phyloP scores from a whole-genome alignment of 495 filamentous ascomycete genomes.

The Daldinia vernicosa region DNA sequence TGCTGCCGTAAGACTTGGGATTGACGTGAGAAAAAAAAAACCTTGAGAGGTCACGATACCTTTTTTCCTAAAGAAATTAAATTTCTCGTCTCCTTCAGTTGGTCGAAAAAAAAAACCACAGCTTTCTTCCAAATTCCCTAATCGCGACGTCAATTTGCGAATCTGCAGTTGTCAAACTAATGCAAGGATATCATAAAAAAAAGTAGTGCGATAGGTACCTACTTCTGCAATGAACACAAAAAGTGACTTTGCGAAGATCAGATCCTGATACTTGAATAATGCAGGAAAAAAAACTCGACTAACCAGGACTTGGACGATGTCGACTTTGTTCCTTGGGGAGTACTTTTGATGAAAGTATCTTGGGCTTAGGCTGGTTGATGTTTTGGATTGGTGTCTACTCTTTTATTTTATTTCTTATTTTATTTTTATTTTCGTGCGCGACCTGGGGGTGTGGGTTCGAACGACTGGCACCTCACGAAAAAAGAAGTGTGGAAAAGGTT shows the following conservation, averaged over 20 bases:
- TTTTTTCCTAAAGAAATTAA: constrained; percentile 3
- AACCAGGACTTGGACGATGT: constrained; percentile 35
- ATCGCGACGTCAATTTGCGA: neutral
- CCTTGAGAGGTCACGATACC: constrained; percentile 30
- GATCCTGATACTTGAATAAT: constrained; percentile 34
- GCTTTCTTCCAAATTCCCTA: constrained; percentile 1
- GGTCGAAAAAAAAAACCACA: constrained; percentile 3
- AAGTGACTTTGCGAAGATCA: constrained; percentile 32
- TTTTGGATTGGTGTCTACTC: constrained; percentile 41
- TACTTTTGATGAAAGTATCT: constrained; percentile 35
- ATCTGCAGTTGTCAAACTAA: constrained; percentile 2
- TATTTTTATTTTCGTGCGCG: constrained; percentile 23
- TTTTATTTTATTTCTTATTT: constrained; percentile 12
- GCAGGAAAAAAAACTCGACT: constrained; percentile 25
- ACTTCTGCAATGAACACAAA: constrained; percentile 13
- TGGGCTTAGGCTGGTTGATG: constrained; percentile 30
- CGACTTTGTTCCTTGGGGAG: constrained; percentile 8
- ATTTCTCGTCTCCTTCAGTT: constrained; percentile 3
- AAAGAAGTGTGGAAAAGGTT: constrained; percentile 36
- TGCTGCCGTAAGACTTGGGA: constrained; percentile 12
- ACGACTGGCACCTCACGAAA: constrained; percentile 29
- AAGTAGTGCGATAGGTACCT: constrained; percentile 13
- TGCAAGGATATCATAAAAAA: constrained; percentile 21
- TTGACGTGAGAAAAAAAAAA: constrained; percentile 13
- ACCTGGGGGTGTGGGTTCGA: constrained; percentile 33